Conservation (phyloP, 2,329 filamentous ascomycete genomes). For the Chaetomiaceae sp. region DNA sequence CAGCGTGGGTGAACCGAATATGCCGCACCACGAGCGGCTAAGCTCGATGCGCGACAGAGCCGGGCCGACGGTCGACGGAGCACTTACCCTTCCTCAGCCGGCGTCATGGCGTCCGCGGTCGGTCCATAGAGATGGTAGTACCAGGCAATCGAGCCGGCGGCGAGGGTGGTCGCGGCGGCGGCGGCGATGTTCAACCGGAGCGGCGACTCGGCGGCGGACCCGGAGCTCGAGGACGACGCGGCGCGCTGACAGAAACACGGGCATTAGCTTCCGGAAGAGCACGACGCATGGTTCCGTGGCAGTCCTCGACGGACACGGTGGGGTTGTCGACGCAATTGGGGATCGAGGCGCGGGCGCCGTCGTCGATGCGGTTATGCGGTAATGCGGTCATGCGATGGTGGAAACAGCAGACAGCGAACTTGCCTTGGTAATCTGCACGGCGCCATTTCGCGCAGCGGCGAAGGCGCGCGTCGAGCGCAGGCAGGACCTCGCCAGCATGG, state of each 20-base stretch:
- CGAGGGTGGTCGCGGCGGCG: slow-evolving; percentile 76
- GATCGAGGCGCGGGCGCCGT: slow-evolving; percentile 6
- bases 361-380: slow-evolving; percentile 12
- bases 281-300: background rate
- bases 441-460: slow-evolving; percentile 68
- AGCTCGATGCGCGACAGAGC: slow-evolving; percentile 13
- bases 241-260: slow-evolving; percentile 44
- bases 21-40: slow-evolving; percentile 22
- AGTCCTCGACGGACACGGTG: slow-evolving; percentile 2
- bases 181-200: slow-evolving; percentile 82
- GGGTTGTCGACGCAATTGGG: slow-evolving; percentile 16
- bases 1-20: slow-evolving; percentile 17
- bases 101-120: slow-evolving; percentile 80
- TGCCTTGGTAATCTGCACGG: slow-evolving; percentile 70
- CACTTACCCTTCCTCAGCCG: slow-evolving; percentile 96
- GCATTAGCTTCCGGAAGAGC: slow-evolving; percentile 18
- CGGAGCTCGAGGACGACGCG: slow-evolving; percentile 66
- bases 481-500: slow-evolving; percentile 90
- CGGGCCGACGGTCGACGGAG: slow-evolving; percentile 1
- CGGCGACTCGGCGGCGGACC: slow-evolving; percentile 65
- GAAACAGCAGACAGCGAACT: too few species aligned
- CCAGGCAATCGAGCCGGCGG: slow-evolving; percentile 87
- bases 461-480: slow-evolving; percentile 83
- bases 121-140: slow-evolving; percentile 96
- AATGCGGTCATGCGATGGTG: background rate